Percentiles rank a stretch among this genome's conserved stretches.
These are phyloP conservation scores for Tylopilus vinaceipallidus DNA, from an alignment of 768 basidiomycete species.

Conservation along the genomic window DNA sequence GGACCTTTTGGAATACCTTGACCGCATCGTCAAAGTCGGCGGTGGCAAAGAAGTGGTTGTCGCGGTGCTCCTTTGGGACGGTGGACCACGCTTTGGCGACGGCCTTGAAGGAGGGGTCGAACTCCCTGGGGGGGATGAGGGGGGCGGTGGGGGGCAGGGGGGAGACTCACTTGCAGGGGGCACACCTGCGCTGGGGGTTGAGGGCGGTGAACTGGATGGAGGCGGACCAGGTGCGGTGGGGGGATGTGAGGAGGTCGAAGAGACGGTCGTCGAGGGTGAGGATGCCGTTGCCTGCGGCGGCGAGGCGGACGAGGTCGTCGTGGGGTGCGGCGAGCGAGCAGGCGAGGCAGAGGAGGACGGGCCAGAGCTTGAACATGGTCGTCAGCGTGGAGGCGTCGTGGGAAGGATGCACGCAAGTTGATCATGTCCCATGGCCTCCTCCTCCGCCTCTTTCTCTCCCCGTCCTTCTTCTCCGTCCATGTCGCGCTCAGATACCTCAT, in stretches of 20 bases:
- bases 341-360: constrained; percentile 33
- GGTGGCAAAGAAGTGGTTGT: constrained; percentile 89
- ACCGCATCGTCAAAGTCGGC: constrained; percentile 83
- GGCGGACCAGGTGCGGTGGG: constrained; percentile 85
- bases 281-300: constrained; percentile 70
- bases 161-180: constrained; percentile 82
- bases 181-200: constrained; percentile 75
- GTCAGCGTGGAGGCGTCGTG: constrained; percentile 13
- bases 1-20: constrained; percentile 77
- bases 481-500: constrained; percentile 88
- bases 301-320: constrained; percentile 66
- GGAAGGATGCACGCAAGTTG: constrained; percentile 3
- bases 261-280: constrained; percentile 74
- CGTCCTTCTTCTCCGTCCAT: constrained; percentile 91
- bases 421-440: constrained; percentile 74
- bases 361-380: constrained; percentile 15
- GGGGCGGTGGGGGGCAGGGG: not conserved
- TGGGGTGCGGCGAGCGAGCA: constrained; percentile 35
- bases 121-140: constrained; percentile 55
- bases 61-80: constrained; percentile 55
- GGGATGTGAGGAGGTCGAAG: constrained; percentile 75
- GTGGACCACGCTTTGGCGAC: constrained; percentile 84
- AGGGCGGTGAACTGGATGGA: constrained; percentile 88
- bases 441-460: constrained; percentile 88
- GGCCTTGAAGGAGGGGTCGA: constrained; percentile 78